Evolutionary conservation across 202 grass and related monocot species (phyloP), one percentile per base, ranked within the genome.

Genomic region (Panicum hallii): DNA sequence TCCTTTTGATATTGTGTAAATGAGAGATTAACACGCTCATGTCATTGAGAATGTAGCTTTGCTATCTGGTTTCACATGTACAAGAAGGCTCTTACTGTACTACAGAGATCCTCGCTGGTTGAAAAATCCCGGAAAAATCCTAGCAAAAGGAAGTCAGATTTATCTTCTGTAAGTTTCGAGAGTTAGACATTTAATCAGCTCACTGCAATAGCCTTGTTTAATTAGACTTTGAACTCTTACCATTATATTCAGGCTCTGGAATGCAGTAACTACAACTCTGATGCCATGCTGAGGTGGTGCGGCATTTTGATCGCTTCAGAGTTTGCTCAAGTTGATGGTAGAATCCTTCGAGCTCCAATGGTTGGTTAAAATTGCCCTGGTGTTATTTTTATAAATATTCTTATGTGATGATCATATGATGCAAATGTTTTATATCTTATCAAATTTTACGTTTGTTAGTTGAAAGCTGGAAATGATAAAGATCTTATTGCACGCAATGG

Each of bases 51-150:
- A 48, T 71, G 20, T 38, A 91, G 86, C 50, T 91, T 6, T 86
- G 86, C 74, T 6, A 30, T 34, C 30, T 88, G 28, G 73, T 88
- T 30, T 47, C 90, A n/a, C 20, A 82, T 82, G 71, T 91, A 91
- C 43, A 91, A 15, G 19, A 91, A 83, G 26, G 62, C 83, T 11
- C 60, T 91, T 30, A 79, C 83, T 1, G 54, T 20, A 0, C 28
- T 64, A 20, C 90, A 91, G 32, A 50, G 79, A 0, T 50, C 86
- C 26, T 64, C 63, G 5, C 79, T 88, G 4, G 73, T 91, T 2
- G 78, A 88, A 50, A 74, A 62, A 30, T 88, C 90, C 1, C 43
- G 90, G 79, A 83, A 79, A 52, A 88, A 88, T 11, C 86, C 86
- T 54, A 67, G 62, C 20, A 67, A 86, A 3, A 79, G 79, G 71